Conservation (phyloP, 805 yeast genomes). For the Zygoascus tannicola region DNA sequence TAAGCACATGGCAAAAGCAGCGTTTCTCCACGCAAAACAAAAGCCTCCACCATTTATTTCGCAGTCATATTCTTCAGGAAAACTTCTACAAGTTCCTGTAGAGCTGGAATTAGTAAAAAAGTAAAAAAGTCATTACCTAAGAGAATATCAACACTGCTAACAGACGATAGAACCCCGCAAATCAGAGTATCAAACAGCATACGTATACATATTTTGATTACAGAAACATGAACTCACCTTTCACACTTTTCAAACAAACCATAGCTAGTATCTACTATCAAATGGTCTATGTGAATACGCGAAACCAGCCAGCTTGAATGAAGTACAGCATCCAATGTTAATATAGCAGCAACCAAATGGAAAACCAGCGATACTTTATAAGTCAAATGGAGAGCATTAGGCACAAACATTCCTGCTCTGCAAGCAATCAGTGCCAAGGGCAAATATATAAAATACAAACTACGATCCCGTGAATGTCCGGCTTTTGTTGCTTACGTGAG, state of each 20-base stretch:
- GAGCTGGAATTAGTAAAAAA: neutral
- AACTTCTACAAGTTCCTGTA: slow-evolving; percentile 9
- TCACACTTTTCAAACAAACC: slow-evolving; percentile 11
- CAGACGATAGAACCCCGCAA: no score
- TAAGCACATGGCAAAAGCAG: slow-evolving; percentile 21
- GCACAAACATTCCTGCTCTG: neutral
- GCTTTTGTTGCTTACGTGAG: no score
- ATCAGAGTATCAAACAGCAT: no score
- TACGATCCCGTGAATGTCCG: no score
- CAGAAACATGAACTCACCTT: slow-evolving; percentile 1
- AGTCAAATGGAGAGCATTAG: slow-evolving; percentile 5
- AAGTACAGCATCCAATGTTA: slow-evolving; percentile 6
- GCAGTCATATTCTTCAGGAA: slow-evolving; percentile 18
- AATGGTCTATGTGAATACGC: slow-evolving; percentile 2
- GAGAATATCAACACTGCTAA: no score
- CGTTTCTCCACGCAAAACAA: slow-evolving; percentile 25
- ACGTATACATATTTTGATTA: no score
- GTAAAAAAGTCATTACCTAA: no score
- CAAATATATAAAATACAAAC: no score
- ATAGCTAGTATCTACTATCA: slow-evolving; percentile 6
- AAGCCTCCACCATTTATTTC: slow-evolving; percentile 14
- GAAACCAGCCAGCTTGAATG: slow-evolving; percentile 8
- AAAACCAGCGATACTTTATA: slow-evolving; percentile 9
- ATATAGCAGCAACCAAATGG: slow-evolving; percentile 3
- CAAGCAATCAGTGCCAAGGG: no score